Conservation (phyloP, 2,329 filamentous ascomycete genomes). For the Colletotrichum sp. region DNA sequence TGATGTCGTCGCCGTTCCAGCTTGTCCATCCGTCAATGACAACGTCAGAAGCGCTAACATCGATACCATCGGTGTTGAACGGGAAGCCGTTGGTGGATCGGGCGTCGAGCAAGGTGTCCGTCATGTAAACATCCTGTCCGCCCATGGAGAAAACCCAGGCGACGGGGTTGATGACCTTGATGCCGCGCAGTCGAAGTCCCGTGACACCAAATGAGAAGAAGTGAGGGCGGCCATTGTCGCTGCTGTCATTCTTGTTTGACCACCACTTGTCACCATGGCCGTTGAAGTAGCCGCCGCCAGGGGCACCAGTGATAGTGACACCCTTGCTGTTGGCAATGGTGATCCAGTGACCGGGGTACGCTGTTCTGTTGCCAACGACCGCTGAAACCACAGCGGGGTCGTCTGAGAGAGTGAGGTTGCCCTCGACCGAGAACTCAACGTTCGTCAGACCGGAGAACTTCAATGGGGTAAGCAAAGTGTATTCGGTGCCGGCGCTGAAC, state of each 20-base stretch:
- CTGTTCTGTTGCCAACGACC: neutral
- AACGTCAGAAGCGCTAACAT: neutral
- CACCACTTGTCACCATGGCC: conserved; percentile 12
- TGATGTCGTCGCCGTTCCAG: conserved; percentile 7
- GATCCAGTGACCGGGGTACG: conserved; percentile 9
- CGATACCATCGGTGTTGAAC: conserved; percentile 5
- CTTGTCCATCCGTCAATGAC: conserved; percentile 1
- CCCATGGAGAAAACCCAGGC: conserved; percentile 3
- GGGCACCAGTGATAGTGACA: neutral
- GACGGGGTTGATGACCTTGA: conserved; percentile 5
- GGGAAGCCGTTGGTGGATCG: neutral
- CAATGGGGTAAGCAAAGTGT: neutral
- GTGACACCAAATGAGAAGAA: conserved; percentile 5
- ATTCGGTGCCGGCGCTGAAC: conserved; percentile 1
- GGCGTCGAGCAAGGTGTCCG: conserved; percentile 5
- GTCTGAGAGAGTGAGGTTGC: conserved; percentile 2
- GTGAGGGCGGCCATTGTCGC: conserved; percentile 1
- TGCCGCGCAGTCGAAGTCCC: neutral
- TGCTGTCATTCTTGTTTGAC: neutral
- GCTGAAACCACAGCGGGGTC: neutral
- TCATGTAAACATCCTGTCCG: conserved; percentile 9
- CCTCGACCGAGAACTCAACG: conserved; percentile 2
- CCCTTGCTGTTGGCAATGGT: conserved; percentile 6
- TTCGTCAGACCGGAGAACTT: neutral
- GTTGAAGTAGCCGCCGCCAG: neutral